Base-by-base conservation (phyloP, 2,329 filamentous ascomycete species). In the Ustulina deusta region DNA sequence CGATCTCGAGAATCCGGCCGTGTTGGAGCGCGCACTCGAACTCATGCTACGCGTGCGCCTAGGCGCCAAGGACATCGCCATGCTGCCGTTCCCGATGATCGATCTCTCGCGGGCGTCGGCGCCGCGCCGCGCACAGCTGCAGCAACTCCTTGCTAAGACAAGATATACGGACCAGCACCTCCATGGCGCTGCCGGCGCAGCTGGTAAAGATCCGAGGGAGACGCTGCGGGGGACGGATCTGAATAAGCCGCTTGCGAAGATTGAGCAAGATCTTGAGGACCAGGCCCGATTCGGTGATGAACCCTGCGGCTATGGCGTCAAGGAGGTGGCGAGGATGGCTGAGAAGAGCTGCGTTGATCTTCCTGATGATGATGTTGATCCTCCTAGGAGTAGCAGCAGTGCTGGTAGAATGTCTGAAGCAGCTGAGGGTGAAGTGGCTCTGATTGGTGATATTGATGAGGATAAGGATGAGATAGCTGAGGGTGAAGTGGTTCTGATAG, bases 21-120 rank as follows among this genome's bases (percentile, higher is more conserved):
- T 77, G 0, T 66, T 78, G 0, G 75, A 77, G 55, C 66, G 75
- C 13, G 75, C 74, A 0, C 68, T 78, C 27, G 76, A 78, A 44
- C 66, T 77, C 13, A 72, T 71, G 64, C 65, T 78, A 1, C 73
- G 75, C 3, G 69, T 76, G 3, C 65, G 71, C 1, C 69, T 75
- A 0, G 74, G 74, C 2, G 57, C 75, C 0, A 51, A 55, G 1
- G 59, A 63, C 6, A 66, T 77, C 7, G 66, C 65, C 1, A 76
- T 78, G 73, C 61, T 78, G 1, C 75, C 76, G 0, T 66, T 72
- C 6, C 76, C 76, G 0, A 68, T 73, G 32, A 74, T 76, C 38
- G 65, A 76, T 40, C 62, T 77, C 36, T 71, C 70, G 0, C 56
- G 54, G 1, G 68, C 67, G 5, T 22, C 68, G 1, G 13, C 48